These are phyloP conservation scores for Przewalskia tangutica DNA, from an alignment of 257 asterid species.

Conservation along the genomic window DNA sequence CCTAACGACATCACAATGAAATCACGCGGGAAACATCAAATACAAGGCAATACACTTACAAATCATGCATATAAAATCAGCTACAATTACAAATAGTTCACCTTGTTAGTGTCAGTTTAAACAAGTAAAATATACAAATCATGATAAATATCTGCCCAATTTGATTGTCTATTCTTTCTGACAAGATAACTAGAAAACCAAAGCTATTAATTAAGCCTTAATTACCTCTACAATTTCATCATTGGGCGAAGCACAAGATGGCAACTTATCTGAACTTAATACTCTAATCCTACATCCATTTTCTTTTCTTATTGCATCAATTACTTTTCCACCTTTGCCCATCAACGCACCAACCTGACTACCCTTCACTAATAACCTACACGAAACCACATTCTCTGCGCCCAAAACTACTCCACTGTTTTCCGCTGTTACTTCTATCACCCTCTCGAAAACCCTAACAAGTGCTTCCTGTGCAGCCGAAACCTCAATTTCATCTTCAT, in stretches of 20 bases:
- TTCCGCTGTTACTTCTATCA: conserved; percentile 61
- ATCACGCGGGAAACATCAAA: background rate
- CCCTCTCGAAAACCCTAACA: conserved; percentile 66
- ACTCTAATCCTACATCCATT: conserved; percentile 56
- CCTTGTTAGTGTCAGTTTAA: background rate
- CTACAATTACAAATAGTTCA: background rate
- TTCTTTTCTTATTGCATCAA: conserved; percentile 60
- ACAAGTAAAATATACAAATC: background rate
- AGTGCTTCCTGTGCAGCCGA: conserved; percentile 77
- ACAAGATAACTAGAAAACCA: background rate
- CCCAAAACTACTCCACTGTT: conserved; percentile 22
- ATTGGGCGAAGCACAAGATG: conserved; percentile 13
- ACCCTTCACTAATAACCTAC: conserved; percentile 45
- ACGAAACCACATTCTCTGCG: conserved; percentile 40
- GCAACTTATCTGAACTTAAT: conserved; percentile 31
- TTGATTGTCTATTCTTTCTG: no score
- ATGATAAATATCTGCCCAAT: background rate
- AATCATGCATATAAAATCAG: background rate
- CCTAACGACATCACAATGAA: background rate
- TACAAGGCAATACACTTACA: background rate
- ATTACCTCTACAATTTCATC: conserved; percentile 74
- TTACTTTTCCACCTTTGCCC: conserved; percentile 66
- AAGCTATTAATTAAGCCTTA: conserved; percentile 5
- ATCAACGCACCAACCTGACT: conserved; percentile 62
- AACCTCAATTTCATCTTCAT: conserved; percentile 25